These are phyloP conservation scores for Phlyctochytrium arcticum DNA, from an alignment of 192 early-diverging fungal genomes.

Conservation along the genomic window DNA sequence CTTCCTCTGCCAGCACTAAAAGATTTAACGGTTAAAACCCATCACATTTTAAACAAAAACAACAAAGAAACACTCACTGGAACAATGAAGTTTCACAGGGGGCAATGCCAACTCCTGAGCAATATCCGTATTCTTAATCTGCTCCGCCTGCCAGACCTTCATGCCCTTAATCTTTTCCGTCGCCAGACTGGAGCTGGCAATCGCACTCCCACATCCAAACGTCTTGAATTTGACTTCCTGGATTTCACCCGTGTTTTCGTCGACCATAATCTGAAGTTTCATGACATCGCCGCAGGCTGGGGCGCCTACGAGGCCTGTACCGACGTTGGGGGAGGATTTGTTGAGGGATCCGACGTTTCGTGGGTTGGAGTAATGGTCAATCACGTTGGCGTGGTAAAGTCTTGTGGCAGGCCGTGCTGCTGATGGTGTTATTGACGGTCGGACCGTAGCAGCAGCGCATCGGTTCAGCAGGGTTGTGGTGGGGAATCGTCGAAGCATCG, in stretches of 20 bases:
- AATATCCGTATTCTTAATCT: slow-evolving; percentile 97
- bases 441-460: too few relatives aligned
- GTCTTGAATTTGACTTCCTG: slow-evolving; percentile 98
- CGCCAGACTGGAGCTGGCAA: slow-evolving; percentile 86
- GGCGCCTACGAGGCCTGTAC: slow-evolving; percentile 84
- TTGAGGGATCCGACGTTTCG: slow-evolving; percentile 93
- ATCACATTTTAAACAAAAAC: background rate
- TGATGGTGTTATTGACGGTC: too few relatives aligned
- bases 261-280: slow-evolving; percentile 93
- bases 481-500: too few relatives aligned
- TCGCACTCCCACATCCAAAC: slow-evolving; percentile 96
- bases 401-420: too few relatives aligned
- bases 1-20: slow-evolving; percentile 96
- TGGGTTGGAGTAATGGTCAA: slow-evolving; percentile 96
- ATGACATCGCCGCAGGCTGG: slow-evolving; percentile 59
- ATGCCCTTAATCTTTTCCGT: slow-evolving; percentile 95
- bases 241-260: slow-evolving; percentile 86
- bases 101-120: slow-evolving; percentile 93
- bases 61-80: slow-evolving; percentile 59
- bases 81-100: slow-evolving; percentile 98
- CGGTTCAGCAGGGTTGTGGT: too few relatives aligned
- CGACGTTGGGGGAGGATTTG: slow-evolving; percentile 83
- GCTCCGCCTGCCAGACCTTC: slow-evolving; percentile 82
- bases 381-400: slow-evolving; percentile 64
- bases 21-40: background rate